A percentile compares a stretch with the other conserved stretches of the same genome.
phyloP scores from a whole-genome alignment of 2,329 filamentous ascomycete genomes.

The Stemphylium lycopersici region DNA sequence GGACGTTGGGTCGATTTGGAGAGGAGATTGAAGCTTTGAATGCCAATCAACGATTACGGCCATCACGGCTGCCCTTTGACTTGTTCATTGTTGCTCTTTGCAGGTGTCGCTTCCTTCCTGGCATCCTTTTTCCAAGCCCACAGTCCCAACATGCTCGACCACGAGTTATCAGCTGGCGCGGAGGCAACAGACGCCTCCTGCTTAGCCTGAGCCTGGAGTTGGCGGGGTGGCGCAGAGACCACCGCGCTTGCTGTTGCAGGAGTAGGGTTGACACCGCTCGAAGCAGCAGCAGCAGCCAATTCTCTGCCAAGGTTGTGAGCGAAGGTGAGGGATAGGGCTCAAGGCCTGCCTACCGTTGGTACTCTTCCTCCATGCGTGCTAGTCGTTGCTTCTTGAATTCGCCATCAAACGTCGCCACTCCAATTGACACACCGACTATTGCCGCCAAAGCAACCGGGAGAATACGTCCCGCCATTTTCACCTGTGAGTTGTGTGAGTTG shows the following conservation, averaged over 20 bases:
- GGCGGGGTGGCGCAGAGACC: constrained; percentile 16
- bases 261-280: constrained; percentile 22
- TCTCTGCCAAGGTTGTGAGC: constrained; percentile 30
- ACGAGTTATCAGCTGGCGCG: constrained; percentile 20
- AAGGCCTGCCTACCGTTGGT: constrained; percentile 31
- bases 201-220: constrained; percentile 8
- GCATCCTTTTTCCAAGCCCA: constrained; percentile 42
- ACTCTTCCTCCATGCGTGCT: constrained; percentile 42
- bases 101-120: constrained; percentile 58
- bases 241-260: constrained; percentile 20
- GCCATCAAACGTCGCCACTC: constrained; percentile 41
- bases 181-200: constrained; percentile 16
- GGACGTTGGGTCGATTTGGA: constrained; percentile 79
- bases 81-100: constrained; percentile 65
- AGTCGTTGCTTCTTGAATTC: constrained; percentile 43
- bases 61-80: constrained; percentile 61
- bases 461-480: constrained; percentile 41
- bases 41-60: constrained; percentile 11
- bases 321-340: neutral
- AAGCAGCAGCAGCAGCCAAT: constrained; percentile 28
- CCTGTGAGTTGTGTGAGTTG: neutral
- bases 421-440: constrained; percentile 41
- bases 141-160: constrained; percentile 38
- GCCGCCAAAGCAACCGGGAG: constrained; percentile 42
- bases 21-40: constrained; percentile 51